phyloP scores from a whole-genome alignment of 1,139 yeast genomes.

The Magnusiomyces suaveolens region DNA sequence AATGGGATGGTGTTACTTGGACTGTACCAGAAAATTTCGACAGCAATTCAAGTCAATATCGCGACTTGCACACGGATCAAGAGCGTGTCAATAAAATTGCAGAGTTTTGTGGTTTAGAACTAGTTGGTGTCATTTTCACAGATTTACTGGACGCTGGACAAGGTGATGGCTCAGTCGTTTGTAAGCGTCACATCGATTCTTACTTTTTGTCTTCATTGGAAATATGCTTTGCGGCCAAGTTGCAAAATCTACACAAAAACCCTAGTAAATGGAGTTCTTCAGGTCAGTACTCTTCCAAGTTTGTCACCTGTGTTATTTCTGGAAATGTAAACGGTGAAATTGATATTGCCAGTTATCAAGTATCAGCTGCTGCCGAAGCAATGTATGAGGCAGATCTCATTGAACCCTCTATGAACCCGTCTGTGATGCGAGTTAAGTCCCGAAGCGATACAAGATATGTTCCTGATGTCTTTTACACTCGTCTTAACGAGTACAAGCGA shows the following conservation, averaged over 20 bases:
- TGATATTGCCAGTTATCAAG: slow-evolving; percentile 87
- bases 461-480: slow-evolving; percentile 84
- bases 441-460: slow-evolving; percentile 68
- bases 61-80: slow-evolving; percentile 42
- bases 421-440: slow-evolving; percentile 71
- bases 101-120: slow-evolving; percentile 48
- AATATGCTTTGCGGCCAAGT: slow-evolving; percentile 70
- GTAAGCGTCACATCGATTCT: slow-evolving; percentile 88
- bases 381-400: slow-evolving; percentile 78
- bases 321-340: slow-evolving; percentile 84
- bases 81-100: slow-evolving; percentile 47
- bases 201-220: slow-evolving; percentile 83
- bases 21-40: slow-evolving; percentile 31
- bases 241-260: slow-evolving; percentile 64
- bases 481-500: slow-evolving; percentile 77
- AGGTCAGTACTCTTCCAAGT: slow-evolving; percentile 76
- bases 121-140: slow-evolving; percentile 79
- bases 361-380: slow-evolving; percentile 78
- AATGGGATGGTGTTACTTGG: slow-evolving; percentile 72
- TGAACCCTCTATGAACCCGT: slow-evolving; percentile 83
- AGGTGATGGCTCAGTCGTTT: slow-evolving; percentile 79
- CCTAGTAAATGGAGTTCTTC: slow-evolving; percentile 52
- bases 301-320: slow-evolving; percentile 83
- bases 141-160: slow-evolving; percentile 83
- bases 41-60: not conserved